Evolutionary conservation across 352 stramenopile species (phyloP), one percentile per base, ranked within the genome.

Genomic region (Aphanomyces stellatus): DNA sequence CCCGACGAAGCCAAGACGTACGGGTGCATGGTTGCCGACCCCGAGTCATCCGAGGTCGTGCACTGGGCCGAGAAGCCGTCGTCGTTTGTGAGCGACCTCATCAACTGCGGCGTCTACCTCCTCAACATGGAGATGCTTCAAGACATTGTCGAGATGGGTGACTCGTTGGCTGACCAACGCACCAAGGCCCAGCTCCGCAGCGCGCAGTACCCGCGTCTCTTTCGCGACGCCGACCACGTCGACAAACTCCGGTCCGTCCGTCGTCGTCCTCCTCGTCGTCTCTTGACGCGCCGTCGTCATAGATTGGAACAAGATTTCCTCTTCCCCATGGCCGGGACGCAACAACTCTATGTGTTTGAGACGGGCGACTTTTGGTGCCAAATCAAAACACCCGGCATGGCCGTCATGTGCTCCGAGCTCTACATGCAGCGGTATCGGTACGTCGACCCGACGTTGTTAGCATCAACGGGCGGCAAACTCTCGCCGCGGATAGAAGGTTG

Each of bases 401-500:
- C 87, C 10, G 83, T 95, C 65, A 95, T 87, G 71, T 95, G 87
- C 69, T 95, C 87, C 8, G 87, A 94, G 74, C 76, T 95, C 10
- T 95, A 94, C 73, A 95, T 95, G 85, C 87, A 95, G 62, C 87
- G 87, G 27, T 95, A 94, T 72, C 87, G 87, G 28, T 93, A 93
- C 73, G 93, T 85, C 27, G 92, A 94, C 69, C 85, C 85, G n/a
- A 91, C 75, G 30, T 80, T 84, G 7, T 60, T 95, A 59, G 92
- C 85, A 56, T 71, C 76, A 13, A 92, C 81, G 15, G 87, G 87
- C 13, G 87, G 87, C 2, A 95, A 95, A 63, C 55, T 92, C 10
- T 88, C 83, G 0, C 87, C 87, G 1, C 83, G 86, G 35, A 93
- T 95, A 63, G 87, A 95, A 72, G 87, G 63, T 55, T 46, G 13